Conservation (phyloP, 768 basidiomycete species). For the Dacryopinax spathularia region DNA sequence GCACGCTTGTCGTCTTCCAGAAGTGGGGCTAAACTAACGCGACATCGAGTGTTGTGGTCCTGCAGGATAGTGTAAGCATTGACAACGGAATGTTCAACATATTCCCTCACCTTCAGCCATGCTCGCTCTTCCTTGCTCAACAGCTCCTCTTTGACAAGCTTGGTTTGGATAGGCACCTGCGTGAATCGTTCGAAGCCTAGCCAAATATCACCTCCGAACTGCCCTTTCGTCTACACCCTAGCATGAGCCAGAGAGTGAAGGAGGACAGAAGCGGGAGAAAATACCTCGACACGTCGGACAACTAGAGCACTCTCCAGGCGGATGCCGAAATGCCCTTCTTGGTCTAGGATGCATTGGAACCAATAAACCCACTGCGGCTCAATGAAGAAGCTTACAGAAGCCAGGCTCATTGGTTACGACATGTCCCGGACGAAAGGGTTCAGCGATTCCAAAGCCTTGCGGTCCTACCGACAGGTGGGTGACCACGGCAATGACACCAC, state of each 20-base stretch:
- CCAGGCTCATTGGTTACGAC: slow-evolving; percentile 92
- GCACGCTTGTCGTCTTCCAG: slow-evolving; percentile 70
- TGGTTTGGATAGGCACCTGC: slow-evolving; percentile 83
- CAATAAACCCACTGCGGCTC: slow-evolving; percentile 12
- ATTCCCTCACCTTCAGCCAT: slow-evolving; percentile 71
- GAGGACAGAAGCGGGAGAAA: slow-evolving; percentile 15
- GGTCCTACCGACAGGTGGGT: slow-evolving; percentile 22
- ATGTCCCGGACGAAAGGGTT: slow-evolving; percentile 68
- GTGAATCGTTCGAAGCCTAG: slow-evolving; percentile 85
- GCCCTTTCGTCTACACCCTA: slow-evolving; percentile 44
- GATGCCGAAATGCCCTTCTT: slow-evolving; percentile 72
- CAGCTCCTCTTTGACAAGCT: slow-evolving; percentile 73
- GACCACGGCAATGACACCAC: background rate
- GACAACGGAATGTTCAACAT: slow-evolving; percentile 1
- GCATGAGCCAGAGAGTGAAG: slow-evolving; percentile 6
- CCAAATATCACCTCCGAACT: slow-evolving; percentile 65
- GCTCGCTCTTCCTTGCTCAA: slow-evolving; percentile 71
- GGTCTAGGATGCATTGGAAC: slow-evolving; percentile 32
- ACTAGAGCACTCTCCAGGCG: slow-evolving; percentile 78
- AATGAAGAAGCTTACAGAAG: slow-evolving; percentile 47
- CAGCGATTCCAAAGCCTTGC: slow-evolving; percentile 55
- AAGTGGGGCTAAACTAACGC: slow-evolving; percentile 45
- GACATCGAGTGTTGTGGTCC: slow-evolving; percentile 71
- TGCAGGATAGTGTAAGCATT: slow-evolving; percentile 20
- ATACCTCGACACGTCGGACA: slow-evolving; percentile 52